Conservation (phyloP, 768 basidiomycete species). For the Phylloporus rhodoxanthus region DNA sequence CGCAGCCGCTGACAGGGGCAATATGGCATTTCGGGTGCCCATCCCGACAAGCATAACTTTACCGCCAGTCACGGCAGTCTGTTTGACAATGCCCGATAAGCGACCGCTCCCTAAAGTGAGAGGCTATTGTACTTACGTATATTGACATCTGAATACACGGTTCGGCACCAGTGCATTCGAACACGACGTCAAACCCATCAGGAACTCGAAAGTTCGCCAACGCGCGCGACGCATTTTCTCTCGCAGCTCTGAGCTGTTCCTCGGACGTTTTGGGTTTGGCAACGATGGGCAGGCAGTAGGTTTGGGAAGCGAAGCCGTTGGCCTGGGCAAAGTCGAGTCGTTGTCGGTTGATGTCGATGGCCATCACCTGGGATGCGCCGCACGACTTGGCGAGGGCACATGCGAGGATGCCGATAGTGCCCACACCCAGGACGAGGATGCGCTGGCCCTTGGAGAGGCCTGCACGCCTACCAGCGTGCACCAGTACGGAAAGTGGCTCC, state of each 20-base stretch:
- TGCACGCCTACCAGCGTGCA: conserved; percentile 53
- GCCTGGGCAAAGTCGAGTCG: conserved; percentile 73
- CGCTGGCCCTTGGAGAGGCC: conserved; percentile 47
- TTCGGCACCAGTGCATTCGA: conserved; percentile 95
- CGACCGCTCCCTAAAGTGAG: conserved; percentile 4
- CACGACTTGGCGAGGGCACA: conserved; percentile 69
- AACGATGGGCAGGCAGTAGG: conserved; percentile 54
- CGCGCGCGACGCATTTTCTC: conserved; percentile 47
- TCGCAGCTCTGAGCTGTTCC: conserved; percentile 55
- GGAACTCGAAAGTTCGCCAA: conserved; percentile 51
- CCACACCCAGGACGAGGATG: conserved; percentile 87
- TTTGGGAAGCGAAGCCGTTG: conserved; percentile 72
- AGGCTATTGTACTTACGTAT: conserved; percentile 53
- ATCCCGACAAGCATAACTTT: conserved; percentile 94
- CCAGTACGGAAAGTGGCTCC: conserved; percentile 89
- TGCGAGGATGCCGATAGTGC: conserved; percentile 88
- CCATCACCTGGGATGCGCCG: conserved; percentile 69
- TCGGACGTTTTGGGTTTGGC: conserved; percentile 48
- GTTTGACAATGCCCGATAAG: conserved; percentile 16
- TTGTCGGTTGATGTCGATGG: conserved; percentile 79
- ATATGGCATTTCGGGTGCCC: conserved; percentile 76
- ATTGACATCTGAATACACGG: conserved; percentile 87
- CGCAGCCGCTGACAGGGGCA: conserved; percentile 82
- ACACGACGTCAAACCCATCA: conserved; percentile 87
- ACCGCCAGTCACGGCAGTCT: conserved; percentile 81